Percentiles rank a stretch among this genome's conserved stretches.
These are phyloP conservation scores for Auricularia sp. DNA, from an alignment of 768 basidiomycete genomes.

Conservation along the genomic window DNA sequence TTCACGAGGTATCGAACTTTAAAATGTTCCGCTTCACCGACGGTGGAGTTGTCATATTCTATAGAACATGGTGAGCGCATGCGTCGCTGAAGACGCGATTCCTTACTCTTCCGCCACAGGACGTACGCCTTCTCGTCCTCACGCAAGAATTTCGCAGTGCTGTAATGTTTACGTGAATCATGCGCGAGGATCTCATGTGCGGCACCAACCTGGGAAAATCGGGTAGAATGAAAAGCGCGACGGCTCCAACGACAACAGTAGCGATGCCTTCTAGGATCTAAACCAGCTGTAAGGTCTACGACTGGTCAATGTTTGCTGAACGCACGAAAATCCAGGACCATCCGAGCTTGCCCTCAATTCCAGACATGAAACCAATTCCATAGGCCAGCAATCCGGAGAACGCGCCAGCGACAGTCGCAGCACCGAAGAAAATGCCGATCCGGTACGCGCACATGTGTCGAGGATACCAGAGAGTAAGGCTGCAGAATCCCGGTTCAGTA, in stretches of 20 bases:
- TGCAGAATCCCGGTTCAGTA: constrained; percentile 11
- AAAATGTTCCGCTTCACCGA: constrained; percentile 54
- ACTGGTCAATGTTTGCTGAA: no score
- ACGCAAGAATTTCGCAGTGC: constrained; percentile 49
- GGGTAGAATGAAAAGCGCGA: constrained; percentile 31
- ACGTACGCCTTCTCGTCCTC: constrained; percentile 48
- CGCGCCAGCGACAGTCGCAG: constrained; percentile 53
- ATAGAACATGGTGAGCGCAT: neutral
- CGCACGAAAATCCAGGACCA: constrained; percentile 44
- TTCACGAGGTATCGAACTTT: constrained; percentile 41
- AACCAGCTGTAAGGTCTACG: no score
- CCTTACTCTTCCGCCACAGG: constrained; percentile 44
- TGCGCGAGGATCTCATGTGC: no score
- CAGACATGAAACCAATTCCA: constrained; percentile 43
- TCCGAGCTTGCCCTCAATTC: constrained; percentile 33
- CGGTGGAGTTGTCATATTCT: constrained; percentile 48
- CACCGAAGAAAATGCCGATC: constrained; percentile 54
- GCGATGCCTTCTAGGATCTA: constrained; percentile 56
- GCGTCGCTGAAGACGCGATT: neutral
- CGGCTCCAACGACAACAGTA: constrained; percentile 45
- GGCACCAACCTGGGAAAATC: neutral
- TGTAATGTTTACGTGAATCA: constrained; percentile 33
- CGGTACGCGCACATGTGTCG: constrained; percentile 49
- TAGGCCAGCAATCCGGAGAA: constrained; percentile 52
- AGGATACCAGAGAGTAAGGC: constrained; percentile 61